Evolutionary conservation across 2,329 filamentous ascomycete genomes (phyloP).

Genomic region (Passalora sequoiae): DNA sequence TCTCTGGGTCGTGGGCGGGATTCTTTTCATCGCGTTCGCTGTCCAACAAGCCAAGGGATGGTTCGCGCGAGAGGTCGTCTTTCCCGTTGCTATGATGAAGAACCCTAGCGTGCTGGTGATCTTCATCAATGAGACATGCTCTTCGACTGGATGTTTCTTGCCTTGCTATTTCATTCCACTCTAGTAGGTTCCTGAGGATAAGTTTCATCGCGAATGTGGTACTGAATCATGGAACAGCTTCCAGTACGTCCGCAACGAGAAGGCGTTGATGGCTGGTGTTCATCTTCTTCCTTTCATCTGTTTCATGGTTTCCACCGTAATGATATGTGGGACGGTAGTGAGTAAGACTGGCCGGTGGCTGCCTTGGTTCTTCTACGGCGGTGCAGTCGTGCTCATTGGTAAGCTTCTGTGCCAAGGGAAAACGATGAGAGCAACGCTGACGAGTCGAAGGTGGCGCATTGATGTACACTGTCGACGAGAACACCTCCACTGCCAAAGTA

Average conservation of each 20-base stretch:
- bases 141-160: conserved; percentile 10
- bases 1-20: conserved; percentile 45
- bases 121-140: conserved; percentile 36
- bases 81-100: conserved; percentile 46
- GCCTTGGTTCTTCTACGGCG: conserved; percentile 13
- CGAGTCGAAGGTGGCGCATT: conserved; percentile 12
- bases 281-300: conserved; percentile 36
- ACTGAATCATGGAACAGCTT: conserved; percentile 36
- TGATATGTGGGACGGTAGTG: conserved; percentile 5
- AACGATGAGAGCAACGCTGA: no score
- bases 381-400: conserved; percentile 9
- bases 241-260: conserved; percentile 47
- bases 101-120: conserved; percentile 43
- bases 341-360: background rate
- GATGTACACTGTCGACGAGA: conserved; percentile 11
- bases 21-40: conserved; percentile 42
- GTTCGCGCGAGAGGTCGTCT: conserved; percentile 11
- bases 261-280: conserved; percentile 38
- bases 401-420: no score
- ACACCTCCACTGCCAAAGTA: conserved; percentile 9
- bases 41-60: conserved; percentile 40
- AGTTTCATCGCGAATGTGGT: background rate
- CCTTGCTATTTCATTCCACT: conserved; percentile 52
- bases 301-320: conserved; percentile 5
- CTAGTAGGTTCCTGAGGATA: background rate